Conservation (phyloP, 352 stramenopile genomes). For the Pythium guiyangense region DNA sequence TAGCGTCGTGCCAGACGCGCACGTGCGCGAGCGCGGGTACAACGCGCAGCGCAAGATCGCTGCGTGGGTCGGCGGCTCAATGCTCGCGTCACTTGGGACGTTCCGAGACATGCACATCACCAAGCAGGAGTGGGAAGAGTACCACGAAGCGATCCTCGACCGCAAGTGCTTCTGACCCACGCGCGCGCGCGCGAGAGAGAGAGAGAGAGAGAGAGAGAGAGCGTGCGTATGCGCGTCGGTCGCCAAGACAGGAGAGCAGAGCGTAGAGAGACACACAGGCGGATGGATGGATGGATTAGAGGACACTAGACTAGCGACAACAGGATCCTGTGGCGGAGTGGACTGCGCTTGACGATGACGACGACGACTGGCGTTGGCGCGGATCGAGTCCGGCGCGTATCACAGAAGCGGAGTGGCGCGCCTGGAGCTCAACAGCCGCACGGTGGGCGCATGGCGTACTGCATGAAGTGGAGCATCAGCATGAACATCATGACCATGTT, state of each 20-base stretch:
- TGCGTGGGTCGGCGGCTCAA: constrained; percentile 87
- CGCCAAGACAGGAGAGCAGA: no score
- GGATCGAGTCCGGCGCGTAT: background rate
- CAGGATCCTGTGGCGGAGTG: no score
- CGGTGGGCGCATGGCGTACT: constrained; percentile 80
- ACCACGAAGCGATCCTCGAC: constrained; percentile 80
- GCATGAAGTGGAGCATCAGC: constrained; percentile 83
- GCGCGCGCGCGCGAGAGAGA: no score
- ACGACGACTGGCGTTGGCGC: background rate
- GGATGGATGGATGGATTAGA: background rate
- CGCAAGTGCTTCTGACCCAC: constrained; percentile 84
- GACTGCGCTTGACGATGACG: background rate
- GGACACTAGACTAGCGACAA: no score
- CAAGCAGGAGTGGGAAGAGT: constrained; percentile 89
- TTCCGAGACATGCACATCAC: constrained; percentile 88
- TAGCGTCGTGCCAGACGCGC: constrained; percentile 75
- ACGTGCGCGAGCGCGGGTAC: constrained; percentile 78
- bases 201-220: no score
- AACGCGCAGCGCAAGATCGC: constrained; percentile 83
- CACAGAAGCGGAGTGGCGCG: background rate
- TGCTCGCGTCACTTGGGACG: constrained; percentile 85
- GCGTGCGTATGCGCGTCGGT: no score
- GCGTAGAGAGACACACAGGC: background rate
- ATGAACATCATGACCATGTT: constrained; percentile 86
- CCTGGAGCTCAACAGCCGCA: constrained; percentile 65